Evolutionary conservation across 306 rosid genomes (phyloP), one percentile per base, ranked within the genome.

Genomic region (Boehmeria nivea): DNA sequence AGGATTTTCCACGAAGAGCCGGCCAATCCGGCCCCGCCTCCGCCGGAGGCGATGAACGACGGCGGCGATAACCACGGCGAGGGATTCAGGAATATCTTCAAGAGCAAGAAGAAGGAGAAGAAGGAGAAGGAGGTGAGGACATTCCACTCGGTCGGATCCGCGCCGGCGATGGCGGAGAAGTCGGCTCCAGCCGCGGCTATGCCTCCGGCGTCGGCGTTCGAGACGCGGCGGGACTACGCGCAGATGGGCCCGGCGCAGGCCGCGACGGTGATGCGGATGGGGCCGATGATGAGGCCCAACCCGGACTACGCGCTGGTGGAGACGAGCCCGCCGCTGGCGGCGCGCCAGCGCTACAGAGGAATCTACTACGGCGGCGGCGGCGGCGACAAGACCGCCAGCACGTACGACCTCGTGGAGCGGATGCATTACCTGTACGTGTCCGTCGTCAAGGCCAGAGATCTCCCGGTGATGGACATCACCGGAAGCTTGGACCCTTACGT

Each of bases 401-500:
- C 99, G 1, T 91, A 87, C 42, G 99, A 91, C 53, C 64, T 91
- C 18, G 99, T 91, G 57, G 99, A 91, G 69, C 89, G 61, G 68
- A 91, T 91, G 99, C 81, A 87, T 38, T 91, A 49, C 76, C 60
- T 91, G 77, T 91, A 87, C 67, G 96, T 87, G 14, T 87, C 72
- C 65, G 99, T 91, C 43, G 96, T 82, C 18, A 91, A 87, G 56
- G 99, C 96, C 6, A 76, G 79, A 60, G 95, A 85, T 54, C 96
- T 91, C 33, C 99, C 96, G 0, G 79, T 69, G 8, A 91, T 91
- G 99, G 99, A 91, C 72, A 59, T 84, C 21, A 7, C 96, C 0
- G 96, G 99, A 28, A 87, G 99, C 57, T 76, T 91, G n/a, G 99
- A 90, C 49, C 98, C 98, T 45, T 90, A 84, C 55, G 98, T 82